Evolutionary conservation across 2,329 filamentous ascomycete species (phyloP), one percentile per base, ranked within the genome.

Genomic region (Cyphellophora europaea): DNA sequence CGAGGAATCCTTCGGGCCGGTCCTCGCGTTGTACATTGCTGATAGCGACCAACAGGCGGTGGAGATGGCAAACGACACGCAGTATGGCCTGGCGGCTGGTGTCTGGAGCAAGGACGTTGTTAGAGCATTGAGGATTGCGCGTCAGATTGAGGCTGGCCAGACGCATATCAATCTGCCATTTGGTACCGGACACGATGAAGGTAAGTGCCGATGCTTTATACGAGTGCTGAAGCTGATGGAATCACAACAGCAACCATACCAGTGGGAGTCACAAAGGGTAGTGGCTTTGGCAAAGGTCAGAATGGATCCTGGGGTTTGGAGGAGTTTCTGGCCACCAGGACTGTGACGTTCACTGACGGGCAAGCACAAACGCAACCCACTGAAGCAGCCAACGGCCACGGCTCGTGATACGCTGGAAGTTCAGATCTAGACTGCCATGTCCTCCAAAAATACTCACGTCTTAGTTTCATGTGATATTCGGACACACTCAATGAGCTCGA

Each of bases 1-100:
- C 45, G 77, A 71, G 1, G 85, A 91, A 58, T 80, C 74, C 2
- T 93, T 93, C 49, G 84, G 82, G 0, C 84, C 85, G 0, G 74
- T 73, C 0, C 79, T 87, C 1, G 77, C 74, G 11, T 51, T 91
- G n/a, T 71, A 80, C 11, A 65, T 71, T 14, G 67, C 88, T 15
- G 67, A 75, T 11, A 36, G 30, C n/a, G 79, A 84, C 30, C 80
- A 85, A 5, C 47, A 52, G 12, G 47, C 41, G 4, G 21, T 52
- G n/a, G 11, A 25, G 6, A 25, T 38, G 14, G 45, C 45, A 1
- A 52, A 51, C 33, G 35, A 42, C 11, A 37, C 27, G 8, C 14
- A 31, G 4, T 42, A 49, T 38, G 40, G 40, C 3, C 30, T 51
- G 13, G 43, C 35, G 32, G 40, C 29, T 5, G 23, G 36, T 5